A percentile compares a stretch with the other conserved stretches of the same genome.
Evolutionary conservation across 2,329 filamentous ascomycete species (phyloP).

Genomic region (Colletotrichum graminicola): DNA sequence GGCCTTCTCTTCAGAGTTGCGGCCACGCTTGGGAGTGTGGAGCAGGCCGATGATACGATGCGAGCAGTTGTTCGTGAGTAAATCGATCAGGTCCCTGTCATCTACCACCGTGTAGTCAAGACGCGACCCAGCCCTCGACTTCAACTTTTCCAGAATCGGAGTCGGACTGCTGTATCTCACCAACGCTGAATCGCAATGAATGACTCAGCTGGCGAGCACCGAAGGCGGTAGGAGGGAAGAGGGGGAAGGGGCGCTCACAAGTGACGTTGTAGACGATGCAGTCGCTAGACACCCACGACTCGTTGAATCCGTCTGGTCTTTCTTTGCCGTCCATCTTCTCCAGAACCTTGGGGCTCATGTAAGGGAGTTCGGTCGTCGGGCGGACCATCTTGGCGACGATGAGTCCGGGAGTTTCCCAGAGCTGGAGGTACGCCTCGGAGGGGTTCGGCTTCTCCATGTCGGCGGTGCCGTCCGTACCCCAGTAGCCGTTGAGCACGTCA

Average conservation of each 20-base stretch:
- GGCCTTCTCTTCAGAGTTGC: background rate
- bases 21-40: background rate
- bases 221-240: too few species aligned
- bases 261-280: conserved; percentile 15
- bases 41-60: conserved; percentile 1
- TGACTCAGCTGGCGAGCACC: background rate
- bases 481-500: background rate
- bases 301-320: background rate
- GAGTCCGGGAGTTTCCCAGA: background rate
- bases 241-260: background rate
- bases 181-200: background rate
- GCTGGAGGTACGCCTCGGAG: background rate
- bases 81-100: background rate
- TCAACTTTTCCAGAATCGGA: background rate
- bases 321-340: background rate
- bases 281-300: conserved; percentile 5
- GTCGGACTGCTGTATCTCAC: background rate
- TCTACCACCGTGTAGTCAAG: background rate
- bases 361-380: background rate
- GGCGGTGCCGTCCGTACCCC: conserved; percentile 2
- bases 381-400: conserved; percentile 2
- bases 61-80: background rate
- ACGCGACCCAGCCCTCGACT: background rate
- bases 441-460: background rate
- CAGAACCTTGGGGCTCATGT: conserved; percentile 1